Evolutionary conservation across 306 rosid genomes (phyloP), one percentile per base, ranked within the genome.

Genomic region (Lagenaria siceraria): DNA sequence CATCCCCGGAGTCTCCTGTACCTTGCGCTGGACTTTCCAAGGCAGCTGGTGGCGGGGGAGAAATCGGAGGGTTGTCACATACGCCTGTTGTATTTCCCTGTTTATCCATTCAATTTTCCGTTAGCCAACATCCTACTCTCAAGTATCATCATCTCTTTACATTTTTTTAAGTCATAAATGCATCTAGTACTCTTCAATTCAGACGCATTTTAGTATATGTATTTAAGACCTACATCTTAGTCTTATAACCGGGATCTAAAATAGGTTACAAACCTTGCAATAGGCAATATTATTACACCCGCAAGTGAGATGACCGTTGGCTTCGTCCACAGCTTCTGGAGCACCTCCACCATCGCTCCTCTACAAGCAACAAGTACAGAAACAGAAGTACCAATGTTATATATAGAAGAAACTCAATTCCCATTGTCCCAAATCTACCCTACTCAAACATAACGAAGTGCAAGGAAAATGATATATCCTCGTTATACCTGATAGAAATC

Each of bases 331-430:
- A 4, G 93, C 97, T 81, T 92, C 89, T n/a, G 98, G 76, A 74
- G 96, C 97, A 77, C 99, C 99, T 59, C 98, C 96, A 1, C 99
- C 99, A 69, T 96, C 99, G 83, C 79, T 96, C 71, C 86, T 90
- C 99, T 96, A 80, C 82, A 87, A 87, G 75, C 77, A 84, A 35
- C 2, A n/a, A 46, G 72, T 35, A 19, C 9, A 19, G 17, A 31
- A 31, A 36, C 17, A 19, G 27, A 31, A 62, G 51, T 21, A 21
- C 49, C 59, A 15, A 38, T 13, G 8, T 70, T 15, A 38, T 6
- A n/a, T 54, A 53, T 54, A 22, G 8, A 31, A 55, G 35, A 59
- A 12, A 33, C 54, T 75, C 46, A 33, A 53, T 29, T 18, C 18
- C 27, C 27, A 18, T 12, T 36, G n/a, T 53, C 25, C 4, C 24